Percentiles rank a stretch among this genome's conserved stretches.
These are phyloP conservation scores for Morella rubra DNA, from an alignment of 306 rosid genomes.

Conservation along the genomic window DNA sequence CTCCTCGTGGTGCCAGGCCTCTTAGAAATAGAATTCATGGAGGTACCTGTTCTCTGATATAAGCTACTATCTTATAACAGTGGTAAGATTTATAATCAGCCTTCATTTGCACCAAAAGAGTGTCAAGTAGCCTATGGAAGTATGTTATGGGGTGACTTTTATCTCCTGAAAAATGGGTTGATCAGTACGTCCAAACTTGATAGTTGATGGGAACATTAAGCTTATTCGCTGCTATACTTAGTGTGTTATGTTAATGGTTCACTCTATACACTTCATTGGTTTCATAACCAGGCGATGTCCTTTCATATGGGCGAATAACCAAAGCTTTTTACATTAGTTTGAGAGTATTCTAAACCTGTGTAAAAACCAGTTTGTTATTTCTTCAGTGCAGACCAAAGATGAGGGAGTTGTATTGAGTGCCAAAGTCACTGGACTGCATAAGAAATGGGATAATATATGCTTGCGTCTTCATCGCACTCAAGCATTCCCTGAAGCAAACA, in stretches of 20 bases:
- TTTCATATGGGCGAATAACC: not conserved
- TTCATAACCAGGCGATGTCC: not conserved
- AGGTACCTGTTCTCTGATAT: not conserved
- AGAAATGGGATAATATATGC: constrained; percentile 47
- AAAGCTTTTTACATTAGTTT: constrained; percentile 18
- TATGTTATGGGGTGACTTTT: constrained; percentile 5
- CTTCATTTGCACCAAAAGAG: not conserved
- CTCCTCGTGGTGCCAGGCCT: not conserved
- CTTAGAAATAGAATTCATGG: not conserved
- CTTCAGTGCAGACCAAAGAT: constrained; percentile 98
- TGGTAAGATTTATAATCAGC: not conserved
- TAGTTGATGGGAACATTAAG: not conserved
- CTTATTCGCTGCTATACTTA: not conserved
- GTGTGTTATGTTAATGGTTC: not conserved
- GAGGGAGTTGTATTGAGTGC: constrained; percentile 59
- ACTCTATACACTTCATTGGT: not conserved
- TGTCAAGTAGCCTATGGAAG: constrained; percentile 5
- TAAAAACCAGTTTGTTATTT: constrained; percentile 58
- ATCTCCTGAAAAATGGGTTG: not conserved
- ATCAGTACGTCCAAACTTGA: not conserved
- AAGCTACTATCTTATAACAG: not conserved
- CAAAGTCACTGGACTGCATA: constrained; percentile 42
- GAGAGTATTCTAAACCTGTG: constrained; percentile 46
- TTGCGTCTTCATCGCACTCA: constrained; percentile 39
- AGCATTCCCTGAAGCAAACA: constrained; percentile 37